These are phyloP conservation scores for Thymus quinquecostatus DNA, from an alignment of 257 asterid genomes.

Conservation along the genomic window DNA sequence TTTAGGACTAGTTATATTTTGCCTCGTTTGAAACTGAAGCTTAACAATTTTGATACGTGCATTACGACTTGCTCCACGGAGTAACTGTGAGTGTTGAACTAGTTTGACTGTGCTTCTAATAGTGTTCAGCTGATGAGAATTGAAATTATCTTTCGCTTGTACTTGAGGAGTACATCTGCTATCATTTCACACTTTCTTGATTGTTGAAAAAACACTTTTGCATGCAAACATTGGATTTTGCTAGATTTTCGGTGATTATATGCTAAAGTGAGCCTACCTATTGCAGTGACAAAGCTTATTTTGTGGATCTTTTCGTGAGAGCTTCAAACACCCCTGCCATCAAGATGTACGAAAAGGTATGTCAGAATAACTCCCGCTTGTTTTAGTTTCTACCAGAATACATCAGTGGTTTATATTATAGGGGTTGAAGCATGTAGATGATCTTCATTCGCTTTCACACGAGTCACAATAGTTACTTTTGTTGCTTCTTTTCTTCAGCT, in stretches of 20 bases:
- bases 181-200: slow-evolving; percentile 9
- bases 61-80: neutral
- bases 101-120: neutral
- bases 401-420: neutral
- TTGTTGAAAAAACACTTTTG: neutral
- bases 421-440: neutral
- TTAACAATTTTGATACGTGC: neutral
- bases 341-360: slow-evolving; percentile 99
- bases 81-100: slow-evolving; percentile 4
- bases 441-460: slow-evolving; percentile 12
- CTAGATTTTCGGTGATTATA: neutral
- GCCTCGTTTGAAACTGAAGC: too few relatives aligned
- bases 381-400: neutral
- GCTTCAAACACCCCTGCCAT: slow-evolving; percentile 96
- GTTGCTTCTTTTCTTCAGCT: slow-evolving; percentile 52
- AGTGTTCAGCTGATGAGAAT: slow-evolving; percentile 5
- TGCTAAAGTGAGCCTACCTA: slow-evolving; percentile 25
- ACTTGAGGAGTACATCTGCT: too few relatives aligned
- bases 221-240: neutral
- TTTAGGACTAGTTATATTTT: neutral
- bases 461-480: neutral
- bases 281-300: slow-evolving; percentile 84
- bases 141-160: too few relatives aligned
- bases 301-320: slow-evolving; percentile 96
- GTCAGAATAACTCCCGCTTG: neutral